Evolutionary conservation across 1,139 yeast species (phyloP), one percentile per base, ranked within the genome.

Genomic region (Kluyveromyces sp.): DNA sequence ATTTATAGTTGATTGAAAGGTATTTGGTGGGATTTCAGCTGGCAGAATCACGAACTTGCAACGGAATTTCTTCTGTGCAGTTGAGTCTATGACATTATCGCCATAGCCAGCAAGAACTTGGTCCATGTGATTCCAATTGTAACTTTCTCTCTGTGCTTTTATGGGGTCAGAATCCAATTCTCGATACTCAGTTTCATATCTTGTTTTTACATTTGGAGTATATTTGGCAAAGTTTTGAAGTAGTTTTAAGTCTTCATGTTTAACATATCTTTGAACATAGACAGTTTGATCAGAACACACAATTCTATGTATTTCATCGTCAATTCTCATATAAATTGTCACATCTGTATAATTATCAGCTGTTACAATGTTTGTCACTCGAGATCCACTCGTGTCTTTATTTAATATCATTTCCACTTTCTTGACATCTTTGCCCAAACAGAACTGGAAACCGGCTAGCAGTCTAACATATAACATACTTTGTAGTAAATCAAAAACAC

Each of bases 71-170:
- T 75, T 76, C 45, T 76, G 72, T n/a, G 73, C 75, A 36, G 78
- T 73, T 8, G 39, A 26, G 28, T 77, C 74, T 57, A 69, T 57
- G 7, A 75, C 69, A 1, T 79, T 77, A 57, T 87, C 95, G 35
- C 83, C 89, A 63, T 83, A 87, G 0, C 98, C 98, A 1, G 97
- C 96, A 27, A 92, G 66, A 28, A 79, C 75, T 60, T 89, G 97
- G 66, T 94, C 99, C 51, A 89, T 73, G 52, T 83, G 84, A 57
- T 90, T 90, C 98, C 98, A 94, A 53, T 90, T 89, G 52, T 80
- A 77, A 21, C 73, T 71, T 39, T 77, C 67, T 1, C 85, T 75
- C 40, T 71, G 70, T 3, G 71, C 72, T 46, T 76, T 75, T 25
- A 78, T 68, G 3, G 81, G 77, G 53, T 80, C 81, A 6, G 83